Base-by-base conservation (phyloP, 441 rosid genomes). In the Syzygium malaccense region DNA sequence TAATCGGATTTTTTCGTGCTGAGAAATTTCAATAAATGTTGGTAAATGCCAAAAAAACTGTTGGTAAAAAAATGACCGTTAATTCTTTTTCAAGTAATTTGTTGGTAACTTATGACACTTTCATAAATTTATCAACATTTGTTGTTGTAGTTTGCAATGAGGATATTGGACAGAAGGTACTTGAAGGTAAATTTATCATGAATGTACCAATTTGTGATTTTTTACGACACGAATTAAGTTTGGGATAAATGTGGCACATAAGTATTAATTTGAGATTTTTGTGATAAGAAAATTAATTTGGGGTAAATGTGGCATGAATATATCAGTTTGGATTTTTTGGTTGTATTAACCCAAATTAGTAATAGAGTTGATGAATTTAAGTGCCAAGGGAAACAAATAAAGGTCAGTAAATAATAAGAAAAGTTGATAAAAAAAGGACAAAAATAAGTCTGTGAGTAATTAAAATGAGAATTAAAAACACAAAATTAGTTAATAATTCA, bases 181-280 rank as follows among this genome's bases (percentile, higher is more conserved):
- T 6, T 1, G 14, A 32, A 2, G 6, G 26, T 68, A 68, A 68
- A 33, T 68, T 23, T 3, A 0, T 23, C 9, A 11, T 37, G 51
- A 0, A 9, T 5, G 0, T 71, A 11, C 7, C 17, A 3, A 41
- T 71, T 71, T 33, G 7, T 2, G 1, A 37, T 20, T 20, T 37
- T 75, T 11, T 4, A 20, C 37, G 6, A 37, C 15, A 20, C 0
- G 0, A 20, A 37, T 23, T 20, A 3, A 12, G 10, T 75, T 37
- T 23, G n/a, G 28, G 18, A 3, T 3, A 75, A 3, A 41, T 75
- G 17, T 6, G 51, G 25, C 7, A 3, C 4, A 5, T 4, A 0
- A 20, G 15, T 23, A 71, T 7, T 0, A 1, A 0, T 71, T 71
- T 71, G 51, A 71, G 51, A 12, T 37, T 11, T 71, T 71, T 12